Evolutionary conservation across 164 flowering plant genomes (phyloP).

Genomic region (Sextonia rubra): DNA sequence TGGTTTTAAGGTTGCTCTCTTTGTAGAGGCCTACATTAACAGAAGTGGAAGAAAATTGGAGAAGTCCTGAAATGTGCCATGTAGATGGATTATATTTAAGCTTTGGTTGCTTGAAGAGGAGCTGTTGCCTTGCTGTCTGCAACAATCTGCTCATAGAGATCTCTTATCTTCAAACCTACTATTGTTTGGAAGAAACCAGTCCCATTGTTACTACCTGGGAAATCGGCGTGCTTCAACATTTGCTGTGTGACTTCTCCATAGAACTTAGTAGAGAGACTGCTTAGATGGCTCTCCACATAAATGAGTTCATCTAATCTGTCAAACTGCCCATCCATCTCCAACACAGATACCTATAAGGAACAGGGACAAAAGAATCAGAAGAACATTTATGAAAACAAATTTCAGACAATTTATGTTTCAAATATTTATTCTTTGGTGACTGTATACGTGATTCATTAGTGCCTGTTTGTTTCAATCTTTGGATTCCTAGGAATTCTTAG

Average conservation of each 20-base stretch:
- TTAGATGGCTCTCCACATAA: slow-evolving; percentile 87
- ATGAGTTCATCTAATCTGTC: slow-evolving; percentile 94
- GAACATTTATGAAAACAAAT: too few species aligned
- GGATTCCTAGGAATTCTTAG: too few species aligned
- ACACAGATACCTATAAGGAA: slow-evolving; percentile 56
- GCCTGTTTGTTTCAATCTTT: too few species aligned
- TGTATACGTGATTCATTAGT: not conserved
- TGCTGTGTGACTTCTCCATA: slow-evolving; percentile 95
- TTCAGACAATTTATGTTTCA: not conserved
- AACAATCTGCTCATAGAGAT: slow-evolving; percentile 75
- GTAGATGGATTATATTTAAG: slow-evolving; percentile 21
- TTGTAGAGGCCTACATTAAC: slow-evolving; percentile 7
- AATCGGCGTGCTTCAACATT: slow-evolving; percentile 83
- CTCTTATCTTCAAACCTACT: slow-evolving; percentile 79
- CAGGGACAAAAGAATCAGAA: not conserved
- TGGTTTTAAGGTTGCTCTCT: slow-evolving; percentile 14
- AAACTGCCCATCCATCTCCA: slow-evolving; percentile 97
- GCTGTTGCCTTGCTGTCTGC: slow-evolving; percentile 40
- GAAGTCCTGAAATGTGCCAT: not conserved
- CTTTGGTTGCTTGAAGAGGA: slow-evolving; percentile 57
- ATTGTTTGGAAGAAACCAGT: slow-evolving; percentile 94
- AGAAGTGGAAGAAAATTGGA: slow-evolving; percentile 8
- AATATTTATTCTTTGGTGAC: not conserved
- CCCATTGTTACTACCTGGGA: slow-evolving; percentile 96
- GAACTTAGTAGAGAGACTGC: slow-evolving; percentile 87